A percentile compares a stretch with the other conserved stretches of the same genome.
These are phyloP conservation scores for Schizosaccharomyces japonicus DNA, from an alignment of 805 yeast genomes.

Conservation along the genomic window DNA sequence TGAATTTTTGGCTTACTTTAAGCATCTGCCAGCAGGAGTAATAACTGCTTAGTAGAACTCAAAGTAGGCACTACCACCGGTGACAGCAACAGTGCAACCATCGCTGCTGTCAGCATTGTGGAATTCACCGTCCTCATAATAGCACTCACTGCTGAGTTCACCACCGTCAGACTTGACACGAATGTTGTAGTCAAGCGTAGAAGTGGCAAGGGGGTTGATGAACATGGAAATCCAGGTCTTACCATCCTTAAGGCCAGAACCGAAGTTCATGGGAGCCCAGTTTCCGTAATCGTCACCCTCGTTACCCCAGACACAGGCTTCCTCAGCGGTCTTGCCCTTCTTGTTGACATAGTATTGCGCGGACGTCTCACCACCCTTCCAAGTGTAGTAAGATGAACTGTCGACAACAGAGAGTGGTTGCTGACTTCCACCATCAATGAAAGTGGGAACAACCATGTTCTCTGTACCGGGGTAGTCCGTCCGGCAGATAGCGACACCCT, in stretches of 20 bases:
- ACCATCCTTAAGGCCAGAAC: slow-evolving; percentile 63
- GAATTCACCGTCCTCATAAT: slow-evolving; percentile 55
- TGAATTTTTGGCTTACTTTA: too few species aligned
- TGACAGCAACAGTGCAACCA: slow-evolving; percentile 87
- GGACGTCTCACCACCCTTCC: slow-evolving; percentile 63
- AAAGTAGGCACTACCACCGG: slow-evolving; percentile 60
- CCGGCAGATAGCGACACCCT: slow-evolving; percentile 76
- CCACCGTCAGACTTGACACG: slow-evolving; percentile 54
- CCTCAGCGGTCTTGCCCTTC: slow-evolving; percentile 73
- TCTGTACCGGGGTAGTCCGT: slow-evolving; percentile 99
- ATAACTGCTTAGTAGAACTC: slow-evolving; percentile 41
- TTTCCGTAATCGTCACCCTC: slow-evolving; percentile 65
- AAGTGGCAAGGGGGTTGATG: slow-evolving; percentile 45
- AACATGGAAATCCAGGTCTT: slow-evolving; percentile 52
- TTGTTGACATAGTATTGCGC: slow-evolving; percentile 93
- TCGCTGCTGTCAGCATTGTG: slow-evolving; percentile 17
- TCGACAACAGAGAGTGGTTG: slow-evolving; percentile 59
- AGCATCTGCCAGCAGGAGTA: too few species aligned
- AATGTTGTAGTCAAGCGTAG: slow-evolving; percentile 47
- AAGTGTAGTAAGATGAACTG: slow-evolving; percentile 48
- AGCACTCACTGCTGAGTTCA: slow-evolving; percentile 50
- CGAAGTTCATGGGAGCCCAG: slow-evolving; percentile 94
- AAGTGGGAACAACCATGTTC: slow-evolving; percentile 90
- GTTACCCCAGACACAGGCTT: slow-evolving; percentile 89
- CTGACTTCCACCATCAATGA: slow-evolving; percentile 40